These are phyloP conservation scores for Pyronema omphalodes DNA, from an alignment of 495 filamentous ascomycete genomes.

Conservation along the genomic window DNA sequence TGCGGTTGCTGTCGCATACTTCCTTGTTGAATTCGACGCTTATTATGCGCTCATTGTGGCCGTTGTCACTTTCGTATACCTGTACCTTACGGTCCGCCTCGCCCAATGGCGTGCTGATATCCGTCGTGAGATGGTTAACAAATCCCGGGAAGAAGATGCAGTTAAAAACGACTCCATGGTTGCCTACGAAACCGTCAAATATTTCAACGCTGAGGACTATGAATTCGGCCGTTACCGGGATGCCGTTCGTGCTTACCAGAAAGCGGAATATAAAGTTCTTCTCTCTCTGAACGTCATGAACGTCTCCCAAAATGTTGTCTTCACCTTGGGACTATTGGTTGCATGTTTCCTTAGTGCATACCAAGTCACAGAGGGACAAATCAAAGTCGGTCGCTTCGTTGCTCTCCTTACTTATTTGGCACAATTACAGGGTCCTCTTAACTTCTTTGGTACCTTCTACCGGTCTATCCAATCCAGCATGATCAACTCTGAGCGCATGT, in stretches of 20 bases:
- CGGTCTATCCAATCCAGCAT: conserved; percentile 86
- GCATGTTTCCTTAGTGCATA: conserved; percentile 75
- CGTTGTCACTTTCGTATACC: conserved; percentile 86
- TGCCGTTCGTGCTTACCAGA: conserved; percentile 67
- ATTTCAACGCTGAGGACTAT: conserved; percentile 91
- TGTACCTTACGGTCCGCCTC: conserved; percentile 90
- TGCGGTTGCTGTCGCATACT: conserved; percentile 67
- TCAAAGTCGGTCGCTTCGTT: conserved; percentile 61
- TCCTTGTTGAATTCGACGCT: conserved; percentile 60
- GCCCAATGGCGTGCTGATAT: conserved; percentile 84
- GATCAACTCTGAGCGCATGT: conserved; percentile 88
- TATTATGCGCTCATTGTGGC: conserved; percentile 85
- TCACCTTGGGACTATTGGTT: conserved; percentile 72
- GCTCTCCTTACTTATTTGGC: conserved; percentile 71
- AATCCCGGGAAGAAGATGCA: conserved; percentile 82
- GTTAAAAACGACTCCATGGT: conserved; percentile 98
- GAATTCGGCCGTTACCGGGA: conserved; percentile 73
- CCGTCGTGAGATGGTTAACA: conserved; percentile 81
- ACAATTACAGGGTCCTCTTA: conserved; percentile 67
- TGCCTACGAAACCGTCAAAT: conserved; percentile 96
- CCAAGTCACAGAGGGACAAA: conserved; percentile 58
- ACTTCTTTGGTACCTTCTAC: conserved; percentile 97
- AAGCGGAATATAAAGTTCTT: conserved; percentile 70
- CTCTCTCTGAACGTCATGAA: conserved; percentile 86
- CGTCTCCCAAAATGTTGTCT: conserved; percentile 79